Conservation (phyloP, 805 yeast genomes). For the Yarrowia sp. region DNA sequence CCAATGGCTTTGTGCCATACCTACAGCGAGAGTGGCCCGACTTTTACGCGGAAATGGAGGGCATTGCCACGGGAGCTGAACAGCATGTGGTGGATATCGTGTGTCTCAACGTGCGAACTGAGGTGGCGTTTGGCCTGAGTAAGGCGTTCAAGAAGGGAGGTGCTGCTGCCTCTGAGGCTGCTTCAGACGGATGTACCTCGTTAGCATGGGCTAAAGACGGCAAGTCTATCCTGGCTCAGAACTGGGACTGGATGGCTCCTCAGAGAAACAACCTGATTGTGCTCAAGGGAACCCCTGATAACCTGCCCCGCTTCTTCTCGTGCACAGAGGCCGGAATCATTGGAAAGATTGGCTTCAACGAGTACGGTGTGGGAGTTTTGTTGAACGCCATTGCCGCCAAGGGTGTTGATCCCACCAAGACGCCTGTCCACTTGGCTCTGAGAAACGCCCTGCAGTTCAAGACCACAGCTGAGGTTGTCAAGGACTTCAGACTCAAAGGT, state of each 20-base stretch:
- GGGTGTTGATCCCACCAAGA: conserved; percentile 36
- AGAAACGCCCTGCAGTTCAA: conserved; percentile 39
- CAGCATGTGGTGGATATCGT: conserved; percentile 41
- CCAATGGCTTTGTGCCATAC: conserved; percentile 37
- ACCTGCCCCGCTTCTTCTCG: conserved; percentile 36
- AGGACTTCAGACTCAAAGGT: conserved; percentile 24
- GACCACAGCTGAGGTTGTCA: conserved; percentile 34
- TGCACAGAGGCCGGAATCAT: conserved; percentile 43
- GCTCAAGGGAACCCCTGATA: conserved; percentile 35
- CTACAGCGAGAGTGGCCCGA: conserved; percentile 38
- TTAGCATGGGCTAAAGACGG: conserved; percentile 36
- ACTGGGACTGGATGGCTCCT: conserved; percentile 46
- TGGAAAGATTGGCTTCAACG: conserved; percentile 42
- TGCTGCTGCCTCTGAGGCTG: background rate
- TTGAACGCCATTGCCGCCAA: conserved; percentile 41
- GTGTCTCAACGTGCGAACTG: conserved; percentile 44
- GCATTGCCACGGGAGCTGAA: conserved; percentile 43
- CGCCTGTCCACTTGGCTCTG: conserved; percentile 43
- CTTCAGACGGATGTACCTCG: conserved; percentile 44
- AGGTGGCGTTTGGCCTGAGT: conserved; percentile 39
- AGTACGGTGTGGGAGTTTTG: conserved; percentile 39
- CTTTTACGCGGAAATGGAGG: conserved; percentile 41
- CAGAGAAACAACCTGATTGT: conserved; percentile 37
- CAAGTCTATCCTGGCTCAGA: conserved; percentile 39
- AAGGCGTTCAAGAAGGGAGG: conserved; percentile 12